A percentile compares a stretch with the other conserved stretches of the same genome.
Evolutionary conservation across 2,329 filamentous ascomycete genomes (phyloP).

Genomic region (Botrytis cinerea): DNA sequence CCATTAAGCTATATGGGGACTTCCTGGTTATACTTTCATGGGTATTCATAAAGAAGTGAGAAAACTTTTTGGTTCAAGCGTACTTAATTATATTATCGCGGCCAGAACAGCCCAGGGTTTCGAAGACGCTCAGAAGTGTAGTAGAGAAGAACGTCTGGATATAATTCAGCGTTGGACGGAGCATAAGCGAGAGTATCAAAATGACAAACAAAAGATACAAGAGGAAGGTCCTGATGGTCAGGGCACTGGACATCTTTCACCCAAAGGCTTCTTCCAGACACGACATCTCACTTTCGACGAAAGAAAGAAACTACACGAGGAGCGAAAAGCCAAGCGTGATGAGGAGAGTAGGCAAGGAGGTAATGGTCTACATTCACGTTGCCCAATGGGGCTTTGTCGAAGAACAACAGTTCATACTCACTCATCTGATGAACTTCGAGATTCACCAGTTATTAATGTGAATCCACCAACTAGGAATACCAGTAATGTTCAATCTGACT

Average conservation of each 20-base stretch:
- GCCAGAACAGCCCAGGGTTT: slow-evolving; percentile 75
- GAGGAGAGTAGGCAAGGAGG: slow-evolving; percentile 36
- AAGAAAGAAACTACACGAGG: slow-evolving; percentile 52
- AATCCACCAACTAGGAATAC: slow-evolving; percentile 22
- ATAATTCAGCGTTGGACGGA: slow-evolving; percentile 60
- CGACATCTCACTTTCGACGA: slow-evolving; percentile 53
- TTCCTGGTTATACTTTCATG: slow-evolving; percentile 82
- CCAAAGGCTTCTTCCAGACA: slow-evolving; percentile 52
- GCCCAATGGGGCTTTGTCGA: slow-evolving; percentile 35
- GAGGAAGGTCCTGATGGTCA: slow-evolving; percentile 38
- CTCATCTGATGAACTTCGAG: slow-evolving; percentile 30
- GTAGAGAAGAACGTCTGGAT: slow-evolving; percentile 60
- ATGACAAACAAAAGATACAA: slow-evolving; percentile 44
- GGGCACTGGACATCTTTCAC: slow-evolving; percentile 32
- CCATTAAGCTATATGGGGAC: slow-evolving; percentile 58
- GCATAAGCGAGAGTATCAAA: slow-evolving; percentile 42
- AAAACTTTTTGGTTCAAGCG: slow-evolving; percentile 68
- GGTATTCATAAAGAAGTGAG: slow-evolving; percentile 77
- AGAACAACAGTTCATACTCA: slow-evolving; percentile 32
- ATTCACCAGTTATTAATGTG: slow-evolving; percentile 22
- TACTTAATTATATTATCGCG: slow-evolving; percentile 77
- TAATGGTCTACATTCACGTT: slow-evolving; percentile 28
- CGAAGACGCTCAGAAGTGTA: slow-evolving; percentile 60
- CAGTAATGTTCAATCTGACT: slow-evolving; percentile 54
- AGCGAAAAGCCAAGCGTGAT: slow-evolving; percentile 45